A percentile compares a stretch with the other conserved stretches of the same genome.
Evolutionary conservation across 108 stramenopile genomes (phyloP).

Genomic region (Stephanodiscus triporus): DNA sequence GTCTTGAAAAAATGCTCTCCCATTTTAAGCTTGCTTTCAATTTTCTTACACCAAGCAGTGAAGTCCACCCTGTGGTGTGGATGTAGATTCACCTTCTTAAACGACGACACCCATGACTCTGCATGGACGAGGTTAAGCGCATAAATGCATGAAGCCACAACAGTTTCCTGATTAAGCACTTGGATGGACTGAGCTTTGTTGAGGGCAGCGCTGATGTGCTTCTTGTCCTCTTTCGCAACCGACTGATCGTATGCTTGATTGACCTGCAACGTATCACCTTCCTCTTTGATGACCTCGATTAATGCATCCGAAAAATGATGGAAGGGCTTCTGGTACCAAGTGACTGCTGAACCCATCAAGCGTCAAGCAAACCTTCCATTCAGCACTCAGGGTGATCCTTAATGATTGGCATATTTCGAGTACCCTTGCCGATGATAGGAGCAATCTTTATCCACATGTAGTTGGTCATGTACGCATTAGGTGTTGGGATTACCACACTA

Average conservation of each 20-base stretch:
- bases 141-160: neutral
- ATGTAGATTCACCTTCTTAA: neutral
- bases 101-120: neutral
- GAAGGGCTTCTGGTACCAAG: neutral
- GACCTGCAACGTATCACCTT: conserved; percentile 23
- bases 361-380: neutral
- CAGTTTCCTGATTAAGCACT: neutral
- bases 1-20: conserved; percentile 23
- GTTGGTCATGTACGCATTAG: conserved; percentile 21
- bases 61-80: neutral
- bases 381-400: conserved; percentile 15
- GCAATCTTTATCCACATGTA: conserved; percentile 2
- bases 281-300: conserved; percentile 25
- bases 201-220: too few relatives aligned
- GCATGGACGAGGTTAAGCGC: neutral
- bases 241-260: conserved; percentile 27
- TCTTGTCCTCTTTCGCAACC: conserved; percentile 27
- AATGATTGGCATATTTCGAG: conserved; percentile 12
- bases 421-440: conserved; percentile 3
- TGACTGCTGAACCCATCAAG: conserved; percentile 17
- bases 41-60: neutral
- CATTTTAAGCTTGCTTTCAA: neutral
- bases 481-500: neutral
- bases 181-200: too few relatives aligned
- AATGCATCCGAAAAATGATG: neutral